Base-by-base conservation (phyloP, 2,329 filamentous ascomycete species). In the Colletotrichum sp. region DNA sequence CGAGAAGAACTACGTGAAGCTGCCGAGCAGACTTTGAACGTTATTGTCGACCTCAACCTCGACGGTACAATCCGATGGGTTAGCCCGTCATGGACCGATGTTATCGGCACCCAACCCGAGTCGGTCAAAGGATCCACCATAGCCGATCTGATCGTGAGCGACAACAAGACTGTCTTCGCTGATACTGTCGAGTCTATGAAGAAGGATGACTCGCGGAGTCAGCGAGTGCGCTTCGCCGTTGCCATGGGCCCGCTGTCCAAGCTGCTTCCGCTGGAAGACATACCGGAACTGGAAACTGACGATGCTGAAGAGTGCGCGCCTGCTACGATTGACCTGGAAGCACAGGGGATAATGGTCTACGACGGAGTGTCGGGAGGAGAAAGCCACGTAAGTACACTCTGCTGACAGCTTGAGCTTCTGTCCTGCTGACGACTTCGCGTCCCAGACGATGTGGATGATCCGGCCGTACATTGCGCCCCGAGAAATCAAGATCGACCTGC, bases 371-470 rank as follows among this genome's bases (percentile, higher is more conserved):
- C 95, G 48, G 96, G 95, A 67, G 94, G 93, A 72, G 95, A 97
- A 83, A 97, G 95, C 81, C 96, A 99, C 89, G 95, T 98, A 91
- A 89, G 94, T 90, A 71, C 72, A 68, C 13, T 32, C 26, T 8
- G 43, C 13, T 73, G 8, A 67, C 36, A n/a, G 16, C 36, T 57
- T 69, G 18, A 52, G 28, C 9, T 30, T 16, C 16, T 18, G 18
- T 13, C 21, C 32, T n/a, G 39, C 75, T 78, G 69, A 79, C 43
- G 16, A 18, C 24, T 24, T 21, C 12, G 30, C 34, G 15, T 39
- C 66, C 39, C 80, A 98, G 95, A 98, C 95, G 21, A 99, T 99
- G 98, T 99, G 97, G 97, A 99, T 99, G 96, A 92, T 99, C 79
- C 94, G 97, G 78, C 97, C 96, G 4, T 98, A 96, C 85, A 93